Percentiles rank a stretch among this genome's conserved stretches.
phyloP scores from a whole-genome alignment of 2,329 filamentous ascomycete genomes.

The Colletotrichum sublineola region DNA sequence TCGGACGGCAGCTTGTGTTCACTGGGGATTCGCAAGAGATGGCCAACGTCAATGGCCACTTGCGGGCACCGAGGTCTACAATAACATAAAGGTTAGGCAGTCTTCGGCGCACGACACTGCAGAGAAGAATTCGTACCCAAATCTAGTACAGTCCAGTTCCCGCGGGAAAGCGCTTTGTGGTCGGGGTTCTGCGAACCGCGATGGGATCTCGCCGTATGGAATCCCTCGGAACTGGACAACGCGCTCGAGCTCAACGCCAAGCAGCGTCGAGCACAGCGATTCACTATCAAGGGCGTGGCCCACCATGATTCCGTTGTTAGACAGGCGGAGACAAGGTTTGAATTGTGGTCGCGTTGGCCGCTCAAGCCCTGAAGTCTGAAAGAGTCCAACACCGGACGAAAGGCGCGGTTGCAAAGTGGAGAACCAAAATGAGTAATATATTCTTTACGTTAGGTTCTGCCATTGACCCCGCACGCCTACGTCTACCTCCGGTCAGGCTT shows the following conservation, averaged over 20 bases:
- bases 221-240: constrained; percentile 32
- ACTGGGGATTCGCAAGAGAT: constrained; percentile 58
- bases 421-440: background rate
- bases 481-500: background rate
- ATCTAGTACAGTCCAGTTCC: constrained; percentile 21
- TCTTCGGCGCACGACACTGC: background rate
- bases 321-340: background rate
- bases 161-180: background rate
- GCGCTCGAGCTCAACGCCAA: background rate
- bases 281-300: background rate
- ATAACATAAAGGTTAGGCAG: constrained; percentile 29
- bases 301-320: background rate
- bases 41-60: constrained; percentile 54
- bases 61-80: constrained; percentile 58
- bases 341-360: background rate
- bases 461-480: background rate
- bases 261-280: constrained; percentile 22
- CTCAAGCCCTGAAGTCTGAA: background rate
- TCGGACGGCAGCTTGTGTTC: constrained; percentile 45
- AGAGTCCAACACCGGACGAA: background rate
- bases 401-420: constrained; percentile 4
- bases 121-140: constrained; percentile 12
- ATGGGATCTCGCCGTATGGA: constrained; percentile 27
- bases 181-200: constrained; percentile 25
- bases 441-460: background rate